Conservation (phyloP, 192 early-diverging fungal genomes). For the Helicostylum pulchrum region DNA sequence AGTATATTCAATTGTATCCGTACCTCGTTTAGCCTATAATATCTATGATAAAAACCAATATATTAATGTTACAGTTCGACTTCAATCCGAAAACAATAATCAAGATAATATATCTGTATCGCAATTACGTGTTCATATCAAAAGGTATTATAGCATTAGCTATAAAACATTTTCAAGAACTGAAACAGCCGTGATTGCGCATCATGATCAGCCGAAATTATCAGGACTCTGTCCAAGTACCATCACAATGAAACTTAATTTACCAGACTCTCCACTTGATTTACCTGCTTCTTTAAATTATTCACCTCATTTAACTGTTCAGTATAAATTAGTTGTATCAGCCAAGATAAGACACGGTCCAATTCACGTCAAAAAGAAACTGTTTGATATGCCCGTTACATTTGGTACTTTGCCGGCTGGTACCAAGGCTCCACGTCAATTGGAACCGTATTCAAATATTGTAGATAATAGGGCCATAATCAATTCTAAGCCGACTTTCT, state of each 20-base stretch:
- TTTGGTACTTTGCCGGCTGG: constrained; percentile 25
- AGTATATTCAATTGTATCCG: background rate
- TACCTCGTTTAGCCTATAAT: constrained; percentile 10
- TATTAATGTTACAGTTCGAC: constrained; percentile 7
- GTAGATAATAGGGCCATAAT: background rate
- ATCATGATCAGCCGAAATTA: background rate
- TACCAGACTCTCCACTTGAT: background rate
- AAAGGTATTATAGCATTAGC: constrained; percentile 9
- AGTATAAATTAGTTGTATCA: constrained; percentile 9
- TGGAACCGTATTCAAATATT: background rate
- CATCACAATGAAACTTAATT: background rate
- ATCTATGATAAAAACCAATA: background rate
- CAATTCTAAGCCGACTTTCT: constrained; percentile 15
- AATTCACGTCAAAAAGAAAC: constrained; percentile 16
- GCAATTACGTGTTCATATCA: constrained; percentile 7
- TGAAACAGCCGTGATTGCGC: constrained; percentile 11
- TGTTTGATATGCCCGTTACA: constrained; percentile 18
- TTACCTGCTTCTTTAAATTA: constrained; percentile 7
- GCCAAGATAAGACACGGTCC: constrained; percentile 14
- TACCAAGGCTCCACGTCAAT: constrained; percentile 4
- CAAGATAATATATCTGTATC: background rate
- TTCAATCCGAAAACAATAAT: constrained; percentile 1
- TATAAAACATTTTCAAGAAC: constrained; percentile 20
- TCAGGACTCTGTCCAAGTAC: background rate
- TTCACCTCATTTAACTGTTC: constrained; percentile 16